A percentile compares a stretch with the other conserved stretches of the same genome.
phyloP scores from a whole-genome alignment of 805 yeast genomes.

The Zygoascus ofunaensis region DNA sequence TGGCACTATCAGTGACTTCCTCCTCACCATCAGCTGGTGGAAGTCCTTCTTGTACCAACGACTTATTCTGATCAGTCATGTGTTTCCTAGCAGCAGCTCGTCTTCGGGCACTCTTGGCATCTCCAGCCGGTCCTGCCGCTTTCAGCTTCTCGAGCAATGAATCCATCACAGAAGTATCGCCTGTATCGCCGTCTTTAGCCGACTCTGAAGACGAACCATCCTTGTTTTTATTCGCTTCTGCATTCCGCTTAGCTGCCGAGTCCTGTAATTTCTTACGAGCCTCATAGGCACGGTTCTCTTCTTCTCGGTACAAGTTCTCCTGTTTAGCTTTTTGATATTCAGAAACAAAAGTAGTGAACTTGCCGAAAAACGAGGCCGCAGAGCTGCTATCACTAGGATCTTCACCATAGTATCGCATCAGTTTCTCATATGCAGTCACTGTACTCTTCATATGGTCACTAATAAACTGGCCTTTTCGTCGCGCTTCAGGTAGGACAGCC shows the following conservation, averaged over 20 bases:
- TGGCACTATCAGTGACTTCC: neutral
- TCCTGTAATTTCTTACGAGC: constrained; percentile 59
- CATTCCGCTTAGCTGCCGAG: constrained; percentile 31
- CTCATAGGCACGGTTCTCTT: constrained; percentile 68
- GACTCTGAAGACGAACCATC: constrained; percentile 10
- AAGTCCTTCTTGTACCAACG: constrained; percentile 7
- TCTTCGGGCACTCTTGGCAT: constrained; percentile 73
- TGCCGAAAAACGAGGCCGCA: constrained; percentile 60
- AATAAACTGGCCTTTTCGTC: constrained; percentile 56
- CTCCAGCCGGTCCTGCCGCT: constrained; percentile 71
- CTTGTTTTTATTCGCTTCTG: constrained; percentile 6
- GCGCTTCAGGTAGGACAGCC: constrained; percentile 66
- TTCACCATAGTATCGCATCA: constrained; percentile 88
- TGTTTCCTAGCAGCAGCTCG: constrained; percentile 68
- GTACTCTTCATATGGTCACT: constrained; percentile 56
- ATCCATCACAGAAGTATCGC: constrained; percentile 58
- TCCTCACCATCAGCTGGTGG: constrained; percentile 1
- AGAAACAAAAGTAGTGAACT: constrained; percentile 67
- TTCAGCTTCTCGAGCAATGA: constrained; percentile 75
- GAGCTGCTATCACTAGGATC: constrained; percentile 62
- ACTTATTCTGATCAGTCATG: constrained; percentile 34
- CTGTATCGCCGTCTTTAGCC: constrained; percentile 24
- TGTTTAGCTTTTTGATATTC: constrained; percentile 73
- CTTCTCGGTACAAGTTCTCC: constrained; percentile 75
- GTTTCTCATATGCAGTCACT: constrained; percentile 51